Evolutionary conservation across 257 asterid species (phyloP), one percentile per base, ranked within the genome.

Genomic region (Fraxinus anomala): DNA sequence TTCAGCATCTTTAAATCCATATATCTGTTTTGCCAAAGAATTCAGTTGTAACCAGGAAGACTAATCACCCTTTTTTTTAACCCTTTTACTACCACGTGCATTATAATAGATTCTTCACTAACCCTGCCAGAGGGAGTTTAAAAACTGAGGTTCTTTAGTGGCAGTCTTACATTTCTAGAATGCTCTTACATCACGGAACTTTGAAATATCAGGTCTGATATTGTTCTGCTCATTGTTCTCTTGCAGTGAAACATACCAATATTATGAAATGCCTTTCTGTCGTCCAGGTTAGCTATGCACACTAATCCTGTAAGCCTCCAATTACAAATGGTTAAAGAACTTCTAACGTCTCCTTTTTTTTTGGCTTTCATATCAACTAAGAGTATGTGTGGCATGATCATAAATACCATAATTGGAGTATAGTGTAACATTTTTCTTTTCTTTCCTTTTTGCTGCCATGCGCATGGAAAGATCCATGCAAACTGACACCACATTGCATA

Each of bases 161-260:
- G 73, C 16, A 63, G 42, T 34, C 70, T 31, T 39, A 67, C 23
- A 67, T 72, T 17, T 71, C 72, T 65, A 70, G 23, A 24, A 51
- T 77, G 61, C 79, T 44, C 68, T 51, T 61, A 23, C 68, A 24
- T 1, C 21, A 11, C 47, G 49, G 21, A 61, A 73, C 68, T 76
- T 70, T 39, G 74, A 76, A 51, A 23, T 72, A 26, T 81, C 67
- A 44, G 30, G 36, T 79, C 85, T 85, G 75, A 86, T 78, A 36
- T 49, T 36, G 75, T 72, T 83, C 68, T 77, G 74, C 82, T 77
- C 79, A 70, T 79, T 84, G 76, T 75, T 28, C 80, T 82, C 83
- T 86, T 95, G 98, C 98, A 95, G 98, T 77, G 98, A 95, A 85
- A 93, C 97, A 65, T 93, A 92, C 89, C 85, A 84, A 77, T 92